Evolutionary conservation across 2,329 filamentous ascomycete genomes (phyloP), one percentile per base, ranked within the genome.

Genomic region (Talaromyces sp.): DNA sequence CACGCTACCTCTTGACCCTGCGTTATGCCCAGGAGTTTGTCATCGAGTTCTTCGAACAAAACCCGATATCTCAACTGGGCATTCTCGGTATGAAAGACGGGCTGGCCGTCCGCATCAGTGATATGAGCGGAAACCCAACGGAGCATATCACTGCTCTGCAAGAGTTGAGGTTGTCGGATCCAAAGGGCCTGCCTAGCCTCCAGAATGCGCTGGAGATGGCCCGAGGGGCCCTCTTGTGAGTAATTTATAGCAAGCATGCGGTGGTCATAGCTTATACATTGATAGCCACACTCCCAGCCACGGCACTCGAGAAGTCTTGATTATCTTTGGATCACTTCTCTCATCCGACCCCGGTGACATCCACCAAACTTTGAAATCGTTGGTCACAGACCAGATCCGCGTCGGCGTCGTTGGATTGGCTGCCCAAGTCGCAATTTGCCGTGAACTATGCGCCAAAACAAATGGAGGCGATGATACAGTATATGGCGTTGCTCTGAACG

Each of bases 171-270:
- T 76, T 86, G 68, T 79, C 84, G 69, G 86, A 92, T 70, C 85
- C 89, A 14, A 84, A 88, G 70, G 89, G 91, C 46, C 86, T 87
- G 65, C 88, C 90, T 17, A 92, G 88, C 74, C 74, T 99, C 64
- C 94, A 99, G 75, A 99, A 99, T 74, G 92, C 92, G 3, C 82
- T 99, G 56, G 92, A 99, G 75, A 95, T 99, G 90, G 91, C 91
- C 62, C 85, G 94, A 58, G 94, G 92, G 57, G 88, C 89, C 38
- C 80, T 99, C n/a, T 97, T 90, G 87, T 89, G 79, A 58, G 62
- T 60, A 19, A 12, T 27, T 12, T n/a, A 21, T 46, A 53, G 21
- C 41, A 56, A 24, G 11, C 52, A 21, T 0, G 24, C 26, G 26
- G 31, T 10, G 11, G 10, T 14, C 46, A 19, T 1, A 31, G 27